Evolutionary conservation across 257 asterid species (phyloP).

Genomic region (Capsicum baccatum): DNA sequence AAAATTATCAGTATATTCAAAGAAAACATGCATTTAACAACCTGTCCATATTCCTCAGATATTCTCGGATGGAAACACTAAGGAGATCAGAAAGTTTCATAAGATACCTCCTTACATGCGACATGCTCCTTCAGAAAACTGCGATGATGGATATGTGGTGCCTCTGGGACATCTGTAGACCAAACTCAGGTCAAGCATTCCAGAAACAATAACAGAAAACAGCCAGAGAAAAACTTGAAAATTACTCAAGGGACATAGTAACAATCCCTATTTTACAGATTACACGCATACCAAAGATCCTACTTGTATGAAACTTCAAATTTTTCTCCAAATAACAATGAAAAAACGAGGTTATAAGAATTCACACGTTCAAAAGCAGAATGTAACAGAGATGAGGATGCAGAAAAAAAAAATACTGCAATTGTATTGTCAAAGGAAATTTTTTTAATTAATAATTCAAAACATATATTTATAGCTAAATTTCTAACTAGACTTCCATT

Average conservation of each 20-base stretch:
- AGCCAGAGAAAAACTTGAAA: neutral
- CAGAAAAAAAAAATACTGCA: neutral
- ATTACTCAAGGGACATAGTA: neutral
- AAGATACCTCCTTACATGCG: slow-evolving; percentile 82
- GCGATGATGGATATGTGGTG: slow-evolving; percentile 73
- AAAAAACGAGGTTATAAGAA: neutral
- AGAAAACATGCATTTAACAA: slow-evolving; percentile 1
- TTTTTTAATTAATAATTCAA: no score
- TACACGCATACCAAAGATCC: neutral
- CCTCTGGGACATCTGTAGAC: slow-evolving; percentile 85
- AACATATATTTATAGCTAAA: no score
- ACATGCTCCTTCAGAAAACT: slow-evolving; percentile 81
- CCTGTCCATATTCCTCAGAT: slow-evolving; percentile 7
- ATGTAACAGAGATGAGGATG: neutral
- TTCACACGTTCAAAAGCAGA: neutral
- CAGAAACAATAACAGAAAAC: slow-evolving; percentile 26
- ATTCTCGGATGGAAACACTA: slow-evolving; percentile 13
- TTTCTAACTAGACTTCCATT: no score
- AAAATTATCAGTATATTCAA: slow-evolving; percentile 27
- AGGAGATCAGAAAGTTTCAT: neutral
- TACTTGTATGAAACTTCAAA: neutral
- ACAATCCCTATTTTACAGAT: slow-evolving; percentile 13
- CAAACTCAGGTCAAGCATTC: slow-evolving; percentile 33
- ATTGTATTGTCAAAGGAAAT: no score
- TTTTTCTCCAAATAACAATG: neutral